Conservation (phyloP, 2,329 filamentous ascomycete species). For the Daldinia sp. region DNA sequence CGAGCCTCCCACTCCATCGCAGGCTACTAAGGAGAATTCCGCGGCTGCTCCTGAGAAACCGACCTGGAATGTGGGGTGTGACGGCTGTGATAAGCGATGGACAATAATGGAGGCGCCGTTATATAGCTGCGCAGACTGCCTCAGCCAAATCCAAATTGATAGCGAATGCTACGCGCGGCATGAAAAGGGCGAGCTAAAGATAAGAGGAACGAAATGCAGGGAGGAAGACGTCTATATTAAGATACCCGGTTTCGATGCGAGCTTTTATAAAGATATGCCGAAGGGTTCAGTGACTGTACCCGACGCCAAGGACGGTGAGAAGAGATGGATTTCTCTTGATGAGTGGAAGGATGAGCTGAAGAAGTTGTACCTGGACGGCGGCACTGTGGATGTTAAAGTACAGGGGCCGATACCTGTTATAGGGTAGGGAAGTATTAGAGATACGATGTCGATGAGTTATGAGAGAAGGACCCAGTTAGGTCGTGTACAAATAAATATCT, state of each 20-base stretch:
- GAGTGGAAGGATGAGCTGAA: constrained; percentile 42
- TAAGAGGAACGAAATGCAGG: constrained; percentile 35
- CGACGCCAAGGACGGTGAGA: constrained; percentile 20
- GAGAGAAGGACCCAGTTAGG: not conserved
- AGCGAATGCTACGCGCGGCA: constrained; percentile 36
- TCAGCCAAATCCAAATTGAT: constrained; percentile 37
- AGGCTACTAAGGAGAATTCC: not conserved
- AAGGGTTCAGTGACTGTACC: constrained; percentile 39
- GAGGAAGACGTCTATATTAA: constrained; percentile 41
- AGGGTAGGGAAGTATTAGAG: not conserved
- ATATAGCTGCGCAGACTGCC: constrained; percentile 43
- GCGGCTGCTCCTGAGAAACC: constrained; percentile 33
- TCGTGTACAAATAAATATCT: not conserved
- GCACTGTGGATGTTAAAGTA: not conserved
- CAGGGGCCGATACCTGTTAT: not conserved
- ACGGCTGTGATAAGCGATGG: constrained; percentile 41
- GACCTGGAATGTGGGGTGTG: constrained; percentile 37
- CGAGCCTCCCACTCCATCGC: not conserved
- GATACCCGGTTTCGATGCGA: constrained; percentile 39
- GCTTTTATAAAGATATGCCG: constrained; percentile 36
- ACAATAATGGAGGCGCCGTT: constrained; percentile 39
- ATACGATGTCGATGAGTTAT: not conserved
- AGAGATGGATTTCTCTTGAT: constrained; percentile 42
- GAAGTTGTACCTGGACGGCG: constrained; percentile 34
- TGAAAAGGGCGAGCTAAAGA: constrained; percentile 32